Evolutionary conservation across 2,329 filamentous ascomycete species (phyloP).

Genomic region (Arthrinium puccinioides): DNA sequence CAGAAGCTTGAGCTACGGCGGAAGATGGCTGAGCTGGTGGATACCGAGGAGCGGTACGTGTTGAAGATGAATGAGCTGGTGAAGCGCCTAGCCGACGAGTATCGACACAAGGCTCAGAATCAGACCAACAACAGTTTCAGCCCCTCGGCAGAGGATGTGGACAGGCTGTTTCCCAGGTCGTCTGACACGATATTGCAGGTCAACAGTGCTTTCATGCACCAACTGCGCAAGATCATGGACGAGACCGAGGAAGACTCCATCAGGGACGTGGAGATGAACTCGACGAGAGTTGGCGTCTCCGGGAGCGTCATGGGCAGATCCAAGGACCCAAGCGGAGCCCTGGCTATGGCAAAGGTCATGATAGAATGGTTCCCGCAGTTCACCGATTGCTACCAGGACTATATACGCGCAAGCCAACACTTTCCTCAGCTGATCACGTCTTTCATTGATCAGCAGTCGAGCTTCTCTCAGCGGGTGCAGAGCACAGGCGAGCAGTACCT

Average conservation of each 20-base stretch:
- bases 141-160: constrained; percentile 64
- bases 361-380: constrained; percentile 92
- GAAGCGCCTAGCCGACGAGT: constrained; percentile 71
- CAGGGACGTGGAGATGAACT: constrained; percentile 61
- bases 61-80: constrained; percentile 80
- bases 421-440: constrained; percentile 75
- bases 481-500: constrained; percentile 85
- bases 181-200: constrained; percentile 74
- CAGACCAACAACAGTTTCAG: constrained; percentile 56
- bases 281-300: constrained; percentile 31
- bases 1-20: constrained; percentile 81
- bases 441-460: constrained; percentile 74
- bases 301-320: constrained; percentile 36
- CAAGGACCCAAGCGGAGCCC: constrained; percentile 70
- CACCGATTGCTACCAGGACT: constrained; percentile 83
- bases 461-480: constrained; percentile 72
- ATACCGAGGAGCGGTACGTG: constrained; percentile 93
- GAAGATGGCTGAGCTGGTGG: constrained; percentile 83
- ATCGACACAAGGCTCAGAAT: constrained; percentile 60
- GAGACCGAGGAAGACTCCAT: constrained; percentile 76
- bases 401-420: constrained; percentile 82
- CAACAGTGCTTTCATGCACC: constrained; percentile 73
- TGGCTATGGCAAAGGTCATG: constrained; percentile 72
- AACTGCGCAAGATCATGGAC: constrained; percentile 70
- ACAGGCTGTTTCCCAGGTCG: constrained; percentile 73